Evolutionary conservation across 2,329 filamentous ascomycete genomes (phyloP).

Genomic region (Ophiostoma angusticollis): DNA sequence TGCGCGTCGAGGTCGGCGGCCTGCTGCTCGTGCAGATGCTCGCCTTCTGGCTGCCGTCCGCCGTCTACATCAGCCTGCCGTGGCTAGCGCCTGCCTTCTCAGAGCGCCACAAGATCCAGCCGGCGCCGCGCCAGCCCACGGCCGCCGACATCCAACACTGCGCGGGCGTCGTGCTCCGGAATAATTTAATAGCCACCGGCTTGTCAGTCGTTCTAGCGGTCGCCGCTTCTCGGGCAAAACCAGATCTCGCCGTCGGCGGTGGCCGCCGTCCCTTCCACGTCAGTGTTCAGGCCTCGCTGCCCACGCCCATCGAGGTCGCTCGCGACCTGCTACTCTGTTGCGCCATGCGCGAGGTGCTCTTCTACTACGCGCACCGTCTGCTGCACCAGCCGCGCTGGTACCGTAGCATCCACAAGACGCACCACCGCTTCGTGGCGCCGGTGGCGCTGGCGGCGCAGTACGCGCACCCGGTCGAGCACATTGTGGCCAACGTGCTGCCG

Average conservation of each 20-base stretch:
- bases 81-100: slow-evolving; percentile 33
- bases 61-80: slow-evolving; percentile 31
- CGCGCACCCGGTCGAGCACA: slow-evolving; percentile 43
- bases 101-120: slow-evolving; percentile 40
- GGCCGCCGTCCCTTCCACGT: too few relatives aligned
- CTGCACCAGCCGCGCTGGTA: slow-evolving; percentile 38
- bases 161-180: slow-evolving; percentile 30
- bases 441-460: slow-evolving; percentile 43
- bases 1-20: slow-evolving; percentile 28
- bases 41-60: slow-evolving; percentile 33
- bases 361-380: slow-evolving; percentile 43
- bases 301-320: slow-evolving; percentile 23
- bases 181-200: slow-evolving; percentile 30
- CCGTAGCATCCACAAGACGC: slow-evolving; percentile 38
- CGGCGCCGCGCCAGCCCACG: slow-evolving; percentile 35
- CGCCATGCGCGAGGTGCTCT: slow-evolving; percentile 34
- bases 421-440: slow-evolving; percentile 43
- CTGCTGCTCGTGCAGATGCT: slow-evolving; percentile 27
- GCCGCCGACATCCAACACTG: slow-evolving; percentile 31
- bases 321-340: slow-evolving; percentile 29
- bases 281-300: slow-evolving; percentile 26
- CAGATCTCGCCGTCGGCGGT: too few relatives aligned
- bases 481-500: slow-evolving; percentile 40
- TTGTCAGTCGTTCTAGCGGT: slow-evolving; percentile 18
- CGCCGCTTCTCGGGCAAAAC: too few relatives aligned